A percentile compares a stretch with the other conserved stretches of the same genome.
These are phyloP conservation scores for Pleurozium schreberi DNA, from an alignment of 225 moss, liverwort and hornwort species.

Conservation along the genomic window DNA sequence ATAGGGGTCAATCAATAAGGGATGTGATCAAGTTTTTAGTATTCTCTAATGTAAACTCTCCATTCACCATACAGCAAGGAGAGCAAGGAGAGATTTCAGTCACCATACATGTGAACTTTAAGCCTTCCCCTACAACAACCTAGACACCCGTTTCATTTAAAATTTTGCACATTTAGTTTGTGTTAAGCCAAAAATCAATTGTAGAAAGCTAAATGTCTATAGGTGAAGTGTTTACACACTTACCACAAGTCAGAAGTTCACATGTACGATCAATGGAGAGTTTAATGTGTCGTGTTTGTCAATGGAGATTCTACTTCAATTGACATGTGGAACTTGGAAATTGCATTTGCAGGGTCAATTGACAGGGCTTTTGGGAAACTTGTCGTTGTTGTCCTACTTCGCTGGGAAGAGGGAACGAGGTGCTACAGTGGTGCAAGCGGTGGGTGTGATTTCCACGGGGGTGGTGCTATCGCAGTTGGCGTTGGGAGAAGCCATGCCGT, in stretches of 20 bases:
- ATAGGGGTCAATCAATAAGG: neutral
- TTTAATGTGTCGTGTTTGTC: too few relatives aligned
- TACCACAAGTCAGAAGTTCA: neutral
- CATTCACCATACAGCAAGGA: neutral
- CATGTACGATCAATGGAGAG: neutral
- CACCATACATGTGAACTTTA: neutral
- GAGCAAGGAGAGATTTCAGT: neutral
- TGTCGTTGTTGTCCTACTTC: conserved; percentile 63
- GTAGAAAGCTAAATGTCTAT: too few relatives aligned
- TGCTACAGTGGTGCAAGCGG: conserved; percentile 66
- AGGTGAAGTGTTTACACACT: neutral
- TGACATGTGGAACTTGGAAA: neutral
- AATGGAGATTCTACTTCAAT: neutral
- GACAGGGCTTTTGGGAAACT: conserved; percentile 58
- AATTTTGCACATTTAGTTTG: too few relatives aligned
- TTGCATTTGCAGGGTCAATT: conserved; percentile 55
- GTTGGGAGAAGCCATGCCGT: conserved; percentile 51
- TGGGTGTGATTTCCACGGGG: conserved; percentile 64
- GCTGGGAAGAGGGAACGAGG: conserved; percentile 66
- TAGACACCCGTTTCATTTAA: neutral
- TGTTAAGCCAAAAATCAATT: neutral
- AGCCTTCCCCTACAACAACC: neutral
- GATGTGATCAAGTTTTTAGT: neutral
- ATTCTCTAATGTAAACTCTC: neutral
- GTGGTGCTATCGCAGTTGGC: conserved; percentile 53